These are phyloP conservation scores for Geranium rotundifolium DNA, from an alignment of 345 rosid species.

Conservation along the genomic window DNA sequence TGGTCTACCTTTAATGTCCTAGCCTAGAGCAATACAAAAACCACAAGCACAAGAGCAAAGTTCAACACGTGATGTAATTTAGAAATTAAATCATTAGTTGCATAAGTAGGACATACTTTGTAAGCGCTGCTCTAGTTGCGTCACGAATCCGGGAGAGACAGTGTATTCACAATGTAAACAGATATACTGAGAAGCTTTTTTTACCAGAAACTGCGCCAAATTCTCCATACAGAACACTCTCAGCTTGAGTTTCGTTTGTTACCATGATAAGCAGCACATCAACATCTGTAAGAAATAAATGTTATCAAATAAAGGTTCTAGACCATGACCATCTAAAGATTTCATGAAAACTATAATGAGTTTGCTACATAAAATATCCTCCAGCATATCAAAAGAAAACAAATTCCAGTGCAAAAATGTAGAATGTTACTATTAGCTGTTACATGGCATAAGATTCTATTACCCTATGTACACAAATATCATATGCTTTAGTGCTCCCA, in stretches of 20 bases:
- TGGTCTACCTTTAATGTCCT: background rate
- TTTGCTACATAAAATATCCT: no score
- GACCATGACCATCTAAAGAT: no score
- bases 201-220: slow-evolving; percentile 78
- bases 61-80: background rate
- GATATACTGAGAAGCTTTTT: background rate
- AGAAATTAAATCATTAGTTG: background rate
- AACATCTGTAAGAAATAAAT: slow-evolving; percentile 40
- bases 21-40: background rate
- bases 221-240: slow-evolving; percentile 65
- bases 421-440: background rate
- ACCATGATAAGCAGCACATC: slow-evolving; percentile 89
- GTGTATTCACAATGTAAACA: slow-evolving; percentile 24
- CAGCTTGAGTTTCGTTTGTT: slow-evolving; percentile 86
- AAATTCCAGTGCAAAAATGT: no score
- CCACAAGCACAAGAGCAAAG: background rate
- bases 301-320: no score
- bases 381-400: no score
- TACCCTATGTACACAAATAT: background rate
- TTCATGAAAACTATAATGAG: no score
- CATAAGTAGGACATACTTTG: slow-evolving; percentile 37
- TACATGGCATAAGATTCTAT: background rate
- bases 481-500: background rate
- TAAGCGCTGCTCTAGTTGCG: slow-evolving; percentile 61
- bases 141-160: slow-evolving; percentile 73